Conservation (phyloP, 805 yeast species). For the Saccharomycopsis capsularis region DNA sequence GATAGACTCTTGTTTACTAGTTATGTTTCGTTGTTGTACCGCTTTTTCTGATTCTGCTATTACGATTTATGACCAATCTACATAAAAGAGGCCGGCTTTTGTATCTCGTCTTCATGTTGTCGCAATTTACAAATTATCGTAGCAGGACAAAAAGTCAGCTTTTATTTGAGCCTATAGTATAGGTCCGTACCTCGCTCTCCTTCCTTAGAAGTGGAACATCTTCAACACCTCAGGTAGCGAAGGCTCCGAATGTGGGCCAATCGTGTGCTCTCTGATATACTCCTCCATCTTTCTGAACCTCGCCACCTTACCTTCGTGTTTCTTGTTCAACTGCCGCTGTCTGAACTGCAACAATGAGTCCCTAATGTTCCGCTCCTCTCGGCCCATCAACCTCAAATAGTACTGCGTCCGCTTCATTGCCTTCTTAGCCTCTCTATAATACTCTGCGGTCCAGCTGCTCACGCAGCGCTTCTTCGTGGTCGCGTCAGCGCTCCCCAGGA, state of each 20-base stretch:
- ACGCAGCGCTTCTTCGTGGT: not conserved
- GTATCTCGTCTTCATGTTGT: too few species aligned
- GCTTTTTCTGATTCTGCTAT: too few species aligned
- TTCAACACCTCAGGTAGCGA: conserved; percentile 5
- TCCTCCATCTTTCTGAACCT: conserved; percentile 3
- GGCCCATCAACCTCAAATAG: not conserved
- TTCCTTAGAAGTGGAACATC: not conserved
- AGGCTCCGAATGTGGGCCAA: conserved; percentile 2
- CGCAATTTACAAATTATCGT: too few species aligned
- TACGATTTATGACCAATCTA: too few species aligned
- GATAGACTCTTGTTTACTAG: not conserved
- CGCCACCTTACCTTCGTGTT: not conserved
- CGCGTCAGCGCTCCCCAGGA: not conserved
- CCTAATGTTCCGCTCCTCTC: not conserved
- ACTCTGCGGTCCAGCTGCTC: not conserved
- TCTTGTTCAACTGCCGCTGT: not conserved
- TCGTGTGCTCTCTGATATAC: conserved; percentile 5
- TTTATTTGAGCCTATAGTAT: too few species aligned
- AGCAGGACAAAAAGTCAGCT: too few species aligned
- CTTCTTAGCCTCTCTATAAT: not conserved
- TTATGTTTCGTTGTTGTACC: too few species aligned
- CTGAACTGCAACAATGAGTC: not conserved
- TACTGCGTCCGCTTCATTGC: not conserved
- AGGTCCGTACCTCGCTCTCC: too few species aligned
- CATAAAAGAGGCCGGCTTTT: too few species aligned